Evolutionary conservation across 1,139 yeast species (phyloP).

Genomic region (Chernovozyma sophiae-reginae): DNA sequence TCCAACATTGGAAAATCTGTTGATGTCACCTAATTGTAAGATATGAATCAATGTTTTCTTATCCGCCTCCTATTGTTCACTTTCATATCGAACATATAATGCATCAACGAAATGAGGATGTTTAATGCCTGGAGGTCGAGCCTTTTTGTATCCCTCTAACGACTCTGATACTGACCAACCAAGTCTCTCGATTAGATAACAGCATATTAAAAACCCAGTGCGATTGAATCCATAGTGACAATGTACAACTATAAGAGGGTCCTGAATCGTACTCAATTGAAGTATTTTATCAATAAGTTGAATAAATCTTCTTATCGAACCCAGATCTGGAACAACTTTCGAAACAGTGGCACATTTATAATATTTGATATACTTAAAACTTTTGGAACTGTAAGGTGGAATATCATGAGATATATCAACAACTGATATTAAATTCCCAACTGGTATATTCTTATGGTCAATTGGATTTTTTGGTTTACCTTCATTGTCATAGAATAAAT

Average conservation of each 20-base stretch:
- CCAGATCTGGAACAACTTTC: slow-evolving; percentile 67
- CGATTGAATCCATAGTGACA: slow-evolving; percentile 83
- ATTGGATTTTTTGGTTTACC: slow-evolving; percentile 20
- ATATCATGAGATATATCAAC: slow-evolving; percentile 74
- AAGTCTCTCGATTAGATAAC: slow-evolving; percentile 58
- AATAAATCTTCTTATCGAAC: slow-evolving; percentile 55
- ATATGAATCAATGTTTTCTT: too few species aligned
- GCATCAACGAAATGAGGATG: slow-evolving; percentile 79
- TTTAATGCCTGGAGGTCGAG: slow-evolving; percentile 70
- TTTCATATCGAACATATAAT: slow-evolving; percentile 59
- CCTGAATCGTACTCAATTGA: slow-evolving; percentile 10
- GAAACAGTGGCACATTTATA: slow-evolving; percentile 76
- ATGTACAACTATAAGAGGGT: slow-evolving; percentile 59
- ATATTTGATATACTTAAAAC: slow-evolving; percentile 52
- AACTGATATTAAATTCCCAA: slow-evolving; percentile 48
- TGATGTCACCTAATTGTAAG: too few species aligned
- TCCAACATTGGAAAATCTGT: too few species aligned
- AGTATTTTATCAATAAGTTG: slow-evolving; percentile 50
- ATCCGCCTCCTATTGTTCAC: neutral
- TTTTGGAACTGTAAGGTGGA: slow-evolving; percentile 67
- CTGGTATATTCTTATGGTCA: slow-evolving; percentile 10
- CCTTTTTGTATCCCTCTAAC: slow-evolving; percentile 51
- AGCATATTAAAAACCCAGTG: slow-evolving; percentile 71
- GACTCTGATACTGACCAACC: slow-evolving; percentile 65
- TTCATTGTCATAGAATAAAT: slow-evolving; percentile 28